Evolutionary conservation across 345 rosid species (phyloP).

Genomic region (Passiflora organensis): DNA sequence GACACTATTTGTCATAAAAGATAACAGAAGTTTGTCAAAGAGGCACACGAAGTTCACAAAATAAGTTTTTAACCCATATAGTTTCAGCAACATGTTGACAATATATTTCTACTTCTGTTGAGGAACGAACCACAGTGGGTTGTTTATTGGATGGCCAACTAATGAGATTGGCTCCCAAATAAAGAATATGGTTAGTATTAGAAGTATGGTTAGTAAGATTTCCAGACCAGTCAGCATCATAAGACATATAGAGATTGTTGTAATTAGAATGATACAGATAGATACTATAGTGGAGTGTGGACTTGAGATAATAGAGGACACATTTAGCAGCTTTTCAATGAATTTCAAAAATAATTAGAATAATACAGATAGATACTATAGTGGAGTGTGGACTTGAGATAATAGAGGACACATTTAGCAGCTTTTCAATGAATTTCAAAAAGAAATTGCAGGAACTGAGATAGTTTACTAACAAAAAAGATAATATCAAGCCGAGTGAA

Average conservation of each 20-base stretch:
- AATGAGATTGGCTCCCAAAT: not conserved
- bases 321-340: not conserved
- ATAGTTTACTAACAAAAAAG: too few species aligned
- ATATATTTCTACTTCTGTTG: not conserved
- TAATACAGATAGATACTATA: not conserved
- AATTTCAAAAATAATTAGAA: not conserved
- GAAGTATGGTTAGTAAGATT: not conserved
- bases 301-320: not conserved
- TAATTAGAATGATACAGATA: too few species aligned
- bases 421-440: not conserved
- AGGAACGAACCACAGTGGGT: not conserved
- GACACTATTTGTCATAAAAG: not conserved
- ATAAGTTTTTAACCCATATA: not conserved
- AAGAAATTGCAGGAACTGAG: too few species aligned
- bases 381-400: not conserved
- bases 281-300: not conserved
- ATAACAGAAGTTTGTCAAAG: not conserved
- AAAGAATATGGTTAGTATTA: not conserved
- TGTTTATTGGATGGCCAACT: not conserved
- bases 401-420: not conserved
- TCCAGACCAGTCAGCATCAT: not conserved
- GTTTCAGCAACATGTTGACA: accelerated
- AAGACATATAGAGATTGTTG: not conserved
- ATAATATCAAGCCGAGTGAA: too few species aligned
- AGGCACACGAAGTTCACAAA: not conserved